These are phyloP conservation scores for Cordyceps cateniannulata DNA, from an alignment of 2,329 filamentous ascomycete species.

Conservation along the genomic window DNA sequence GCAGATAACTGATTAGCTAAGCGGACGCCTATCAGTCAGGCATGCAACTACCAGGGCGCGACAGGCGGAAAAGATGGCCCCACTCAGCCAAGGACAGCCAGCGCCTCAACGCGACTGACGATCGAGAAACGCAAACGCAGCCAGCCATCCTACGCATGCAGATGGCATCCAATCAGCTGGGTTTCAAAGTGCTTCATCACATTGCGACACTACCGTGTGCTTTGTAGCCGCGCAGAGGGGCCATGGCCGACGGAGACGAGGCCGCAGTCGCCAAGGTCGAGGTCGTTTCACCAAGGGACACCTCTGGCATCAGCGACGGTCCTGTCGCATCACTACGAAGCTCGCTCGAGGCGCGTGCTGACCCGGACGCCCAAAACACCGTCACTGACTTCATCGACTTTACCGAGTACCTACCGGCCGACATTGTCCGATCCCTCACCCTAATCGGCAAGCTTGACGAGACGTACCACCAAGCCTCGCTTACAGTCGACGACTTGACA, in stretches of 20 bases:
- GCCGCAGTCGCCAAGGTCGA: slow-evolving; percentile 23
- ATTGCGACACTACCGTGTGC: not conserved
- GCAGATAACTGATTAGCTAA: not conserved
- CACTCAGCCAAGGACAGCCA: not conserved
- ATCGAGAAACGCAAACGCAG: not conserved
- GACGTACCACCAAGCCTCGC: slow-evolving; percentile 49
- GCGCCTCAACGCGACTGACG: not conserved
- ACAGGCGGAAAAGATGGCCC: not conserved
- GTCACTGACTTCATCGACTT: slow-evolving; percentile 65
- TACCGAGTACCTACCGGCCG: slow-evolving; percentile 62
- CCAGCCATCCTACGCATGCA: not conserved
- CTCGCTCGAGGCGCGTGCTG: slow-evolving; percentile 46
- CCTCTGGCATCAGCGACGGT: slow-evolving; percentile 21
- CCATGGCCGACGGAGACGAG: slow-evolving; percentile 18
- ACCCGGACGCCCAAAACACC: slow-evolving; percentile 63
- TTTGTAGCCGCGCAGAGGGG: not conserved
- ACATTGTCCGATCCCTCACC: slow-evolving; percentile 59
- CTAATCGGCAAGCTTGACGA: slow-evolving; percentile 59
- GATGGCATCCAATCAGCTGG: not conserved
- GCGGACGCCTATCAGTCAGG: too few species aligned
- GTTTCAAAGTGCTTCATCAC: not conserved
- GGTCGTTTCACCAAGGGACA: slow-evolving; percentile 30
- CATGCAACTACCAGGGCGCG: too few species aligned
- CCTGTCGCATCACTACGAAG: slow-evolving; percentile 18
- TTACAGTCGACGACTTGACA: slow-evolving; percentile 49